Evolutionary conservation across 805 yeast species (phyloP).

Genomic region (Isabelozyma rhagii): DNA sequence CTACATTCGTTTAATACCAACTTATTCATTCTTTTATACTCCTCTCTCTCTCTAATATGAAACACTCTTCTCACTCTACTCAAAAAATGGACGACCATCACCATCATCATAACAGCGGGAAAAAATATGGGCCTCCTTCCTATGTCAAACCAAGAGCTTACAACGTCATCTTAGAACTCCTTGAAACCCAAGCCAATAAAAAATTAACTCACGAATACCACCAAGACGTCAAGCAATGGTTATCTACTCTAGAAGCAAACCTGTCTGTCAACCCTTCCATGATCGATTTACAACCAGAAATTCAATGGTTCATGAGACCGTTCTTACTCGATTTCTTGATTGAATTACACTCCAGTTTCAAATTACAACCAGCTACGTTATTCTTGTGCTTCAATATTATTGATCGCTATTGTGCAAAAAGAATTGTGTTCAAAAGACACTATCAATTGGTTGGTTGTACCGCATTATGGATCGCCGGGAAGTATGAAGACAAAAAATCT

Average conservation of each 20-base stretch:
- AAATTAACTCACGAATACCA: constrained; percentile 42
- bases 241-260: constrained; percentile 37
- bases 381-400: constrained; percentile 43
- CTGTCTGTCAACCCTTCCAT: constrained; percentile 48
- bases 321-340: constrained; percentile 40
- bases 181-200: constrained; percentile 46
- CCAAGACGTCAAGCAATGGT: constrained; percentile 33
- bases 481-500: constrained; percentile 57
- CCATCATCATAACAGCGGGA: not conserved
- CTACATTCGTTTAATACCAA: not conserved
- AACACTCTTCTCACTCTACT: not conserved
- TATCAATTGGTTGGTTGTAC: constrained; percentile 47
- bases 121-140: constrained; percentile 26
- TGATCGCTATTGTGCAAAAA: constrained; percentile 45
- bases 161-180: constrained; percentile 42
- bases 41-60: not conserved
- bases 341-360: constrained; percentile 42
- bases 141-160: constrained; percentile 31
- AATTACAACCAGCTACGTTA: constrained; percentile 40
- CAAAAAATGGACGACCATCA: not conserved
- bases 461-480: constrained; percentile 46
- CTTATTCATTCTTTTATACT: not conserved
- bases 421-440: constrained; percentile 46
- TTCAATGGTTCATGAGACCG: constrained; percentile 49
- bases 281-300: constrained; percentile 46